Evolutionary conservation across 306 rosid genomes (phyloP).

Genomic region (Vachellia collinsii): DNA sequence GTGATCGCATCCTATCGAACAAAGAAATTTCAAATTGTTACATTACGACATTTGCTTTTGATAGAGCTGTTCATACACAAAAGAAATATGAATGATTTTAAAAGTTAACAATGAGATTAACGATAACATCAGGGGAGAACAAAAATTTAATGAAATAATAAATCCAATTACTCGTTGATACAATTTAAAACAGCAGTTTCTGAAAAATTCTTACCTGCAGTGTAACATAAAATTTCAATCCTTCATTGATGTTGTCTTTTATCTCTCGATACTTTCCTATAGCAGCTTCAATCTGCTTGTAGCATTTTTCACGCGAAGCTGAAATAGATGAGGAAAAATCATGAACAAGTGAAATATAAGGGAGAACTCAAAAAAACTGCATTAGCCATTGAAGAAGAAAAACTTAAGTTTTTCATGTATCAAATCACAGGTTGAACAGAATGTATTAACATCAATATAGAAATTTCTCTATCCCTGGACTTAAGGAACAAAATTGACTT

Average conservation of each 20-base stretch:
- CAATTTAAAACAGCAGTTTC: slow-evolving; percentile 18
- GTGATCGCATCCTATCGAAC: slow-evolving; percentile 83
- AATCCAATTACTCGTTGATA: slow-evolving; percentile 8
- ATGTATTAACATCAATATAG: neutral
- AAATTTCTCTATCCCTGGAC: neutral
- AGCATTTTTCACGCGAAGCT: slow-evolving; percentile 92
- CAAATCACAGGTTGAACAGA: neutral
- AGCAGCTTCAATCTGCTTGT: slow-evolving; percentile 97
- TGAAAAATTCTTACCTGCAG: slow-evolving; percentile 64
- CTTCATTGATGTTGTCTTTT: slow-evolving; percentile 93
- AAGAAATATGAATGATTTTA: slow-evolving; percentile 5
- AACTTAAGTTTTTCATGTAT: neutral
- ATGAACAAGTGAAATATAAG: slow-evolving; percentile 30
- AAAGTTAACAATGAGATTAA: neutral
- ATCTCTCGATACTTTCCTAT: slow-evolving; percentile 86
- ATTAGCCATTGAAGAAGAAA: slow-evolving; percentile 13
- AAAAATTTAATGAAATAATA: neutral
- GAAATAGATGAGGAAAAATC: slow-evolving; percentile 38
- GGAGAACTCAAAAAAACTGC: neutral
- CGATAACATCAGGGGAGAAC: neutral
- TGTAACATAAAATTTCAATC: slow-evolving; percentile 88
- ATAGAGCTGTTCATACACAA: neutral
- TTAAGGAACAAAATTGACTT: neutral
- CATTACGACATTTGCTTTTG: neutral
- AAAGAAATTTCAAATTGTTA: slow-evolving; percentile 33